Evolutionary conservation across 2,329 filamentous ascomycete species (phyloP).

Genomic region (Colletotrichum cuscutae): DNA sequence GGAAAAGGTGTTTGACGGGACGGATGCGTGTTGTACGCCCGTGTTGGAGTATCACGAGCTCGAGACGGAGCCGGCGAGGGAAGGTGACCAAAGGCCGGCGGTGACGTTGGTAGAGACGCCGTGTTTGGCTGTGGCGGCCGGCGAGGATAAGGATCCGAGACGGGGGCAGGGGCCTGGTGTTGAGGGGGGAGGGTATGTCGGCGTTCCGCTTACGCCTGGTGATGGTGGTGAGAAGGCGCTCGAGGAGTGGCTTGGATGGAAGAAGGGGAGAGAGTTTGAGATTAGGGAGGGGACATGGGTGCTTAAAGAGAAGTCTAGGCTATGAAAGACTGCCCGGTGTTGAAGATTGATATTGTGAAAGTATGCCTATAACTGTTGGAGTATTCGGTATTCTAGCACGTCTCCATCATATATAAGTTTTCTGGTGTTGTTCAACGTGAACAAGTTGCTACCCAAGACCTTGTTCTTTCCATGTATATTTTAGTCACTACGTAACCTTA

Average conservation of each 20-base stretch:
- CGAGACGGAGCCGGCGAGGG: conserved; percentile 58
- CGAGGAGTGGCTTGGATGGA: conserved; percentile 81
- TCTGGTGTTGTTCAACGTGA: background rate
- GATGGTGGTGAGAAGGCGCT: conserved; percentile 78
- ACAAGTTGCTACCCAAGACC: background rate
- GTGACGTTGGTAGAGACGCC: conserved; percentile 79
- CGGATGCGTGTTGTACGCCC: conserved; percentile 92
- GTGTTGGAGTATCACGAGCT: conserved; percentile 82
- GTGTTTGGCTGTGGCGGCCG: conserved; percentile 68
- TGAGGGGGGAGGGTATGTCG: conserved; percentile 74
- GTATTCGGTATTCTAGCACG: background rate
- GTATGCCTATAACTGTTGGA: background rate
- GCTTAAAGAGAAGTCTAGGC: conserved; percentile 48
- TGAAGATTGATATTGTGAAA: background rate
- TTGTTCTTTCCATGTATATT: background rate
- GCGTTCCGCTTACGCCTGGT: conserved; percentile 69
- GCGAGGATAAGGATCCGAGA: conserved; percentile 48
- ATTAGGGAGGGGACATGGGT: conserved; percentile 71
- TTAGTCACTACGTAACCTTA: background rate
- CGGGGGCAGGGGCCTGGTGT: conserved; percentile 74
- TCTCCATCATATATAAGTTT: background rate
- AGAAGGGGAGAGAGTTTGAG: conserved; percentile 76
- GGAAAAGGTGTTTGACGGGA: conserved; percentile 88
- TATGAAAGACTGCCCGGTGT: conserved; percentile 38
- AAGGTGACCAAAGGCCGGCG: conserved; percentile 76